Base-by-base conservation (phyloP, 805 yeast species). In the Kodamaea lidongshanica region DNA sequence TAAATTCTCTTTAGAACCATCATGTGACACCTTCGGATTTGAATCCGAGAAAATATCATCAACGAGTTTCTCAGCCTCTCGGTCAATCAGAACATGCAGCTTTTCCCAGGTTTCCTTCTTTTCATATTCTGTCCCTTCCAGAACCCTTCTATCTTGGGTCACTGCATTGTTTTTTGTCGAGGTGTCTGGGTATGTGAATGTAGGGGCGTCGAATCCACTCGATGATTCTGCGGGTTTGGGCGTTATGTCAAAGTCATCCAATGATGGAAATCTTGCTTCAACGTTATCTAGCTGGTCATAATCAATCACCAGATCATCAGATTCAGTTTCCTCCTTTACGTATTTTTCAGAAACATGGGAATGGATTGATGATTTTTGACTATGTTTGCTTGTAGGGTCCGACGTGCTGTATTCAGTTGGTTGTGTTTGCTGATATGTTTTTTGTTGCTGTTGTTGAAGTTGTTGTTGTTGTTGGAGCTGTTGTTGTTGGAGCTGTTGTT, bases 231-330 rank as follows among this genome's bases (percentile, higher is more conserved):
- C 10, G 7, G n/a, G 10, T 22, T 22, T 10, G 5, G 26, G 12
- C 8, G 30, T 19, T 7, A 28, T 39, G 19, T 35, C 28, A 15
- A 38, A 33, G 12, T 36, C 60, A 15, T 67, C 71, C n/a, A 69
- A 42, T 3, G 70, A 62, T 1, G 76, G 80, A 40, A 63, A 74
- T 28, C 78, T 51, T 34, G 67, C 67, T 42, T 71, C 78, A 2
- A 66, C 71, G 32, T 62, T 51, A 16, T 63, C 67, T 32, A 64
- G 41, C 19, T 27, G n/a, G n/a, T n/a, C n/a, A n/a, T n/a, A n/a
- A n/a, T n/a, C n/a, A n/a, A n/a, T n/a, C n/a, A n/a, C n/a, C n/a
- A n/a, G n/a, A n/a, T n/a, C n/a, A n/a, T n/a, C n/a, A n/a, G n/a
- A n/a, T n/a, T n/a, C n/a, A n/a, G n/a, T n/a, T n/a, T n/a, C n/a